phyloP scores from a whole-genome alignment of 352 stramenopile species.

The Pythium periplocum region DNA sequence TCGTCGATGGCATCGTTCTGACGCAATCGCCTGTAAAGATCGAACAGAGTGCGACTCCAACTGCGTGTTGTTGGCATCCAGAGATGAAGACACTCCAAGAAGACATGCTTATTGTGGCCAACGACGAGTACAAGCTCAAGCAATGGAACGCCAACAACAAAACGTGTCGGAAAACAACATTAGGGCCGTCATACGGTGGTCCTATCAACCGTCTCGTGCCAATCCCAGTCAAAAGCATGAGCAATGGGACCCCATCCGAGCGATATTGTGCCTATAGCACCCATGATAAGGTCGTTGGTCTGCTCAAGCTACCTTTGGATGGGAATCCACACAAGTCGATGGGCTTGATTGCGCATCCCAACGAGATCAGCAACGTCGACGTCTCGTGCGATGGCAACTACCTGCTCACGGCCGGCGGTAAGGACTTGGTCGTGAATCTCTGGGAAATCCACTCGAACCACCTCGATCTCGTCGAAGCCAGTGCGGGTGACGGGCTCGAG shows the following conservation, averaged over 20 bases:
- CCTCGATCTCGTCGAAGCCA: slow-evolving; percentile 64
- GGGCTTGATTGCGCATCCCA: slow-evolving; percentile 90
- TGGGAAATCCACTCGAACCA: slow-evolving; percentile 84
- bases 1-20: slow-evolving; percentile 84
- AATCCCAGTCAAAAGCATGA: slow-evolving; percentile 33
- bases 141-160: slow-evolving; percentile 90
- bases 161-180: slow-evolving; percentile 85
- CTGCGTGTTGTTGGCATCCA: slow-evolving; percentile 88
- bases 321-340: slow-evolving; percentile 90
- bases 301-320: slow-evolving; percentile 88
- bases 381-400: slow-evolving; percentile 83
- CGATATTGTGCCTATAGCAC: slow-evolving; percentile 81
- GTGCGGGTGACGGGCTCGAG: slow-evolving; percentile 28
- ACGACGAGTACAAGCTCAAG: slow-evolving; percentile 93
- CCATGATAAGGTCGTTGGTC: slow-evolving; percentile 76
- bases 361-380: slow-evolving; percentile 81
- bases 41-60: slow-evolving; percentile 83
- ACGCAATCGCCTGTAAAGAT: slow-evolving; percentile 60
- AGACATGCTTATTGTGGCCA: slow-evolving; percentile 87
- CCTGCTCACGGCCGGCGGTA: slow-evolving; percentile 84
- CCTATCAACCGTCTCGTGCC: slow-evolving; percentile 80
- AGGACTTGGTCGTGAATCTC: slow-evolving; percentile 89
- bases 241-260: slow-evolving; percentile 25
- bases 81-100: slow-evolving; percentile 73
- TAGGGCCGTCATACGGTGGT: slow-evolving; percentile 87